Conservation (phyloP, 2,329 filamentous ascomycete genomes). For the Microdochium trichocladiopsis region DNA sequence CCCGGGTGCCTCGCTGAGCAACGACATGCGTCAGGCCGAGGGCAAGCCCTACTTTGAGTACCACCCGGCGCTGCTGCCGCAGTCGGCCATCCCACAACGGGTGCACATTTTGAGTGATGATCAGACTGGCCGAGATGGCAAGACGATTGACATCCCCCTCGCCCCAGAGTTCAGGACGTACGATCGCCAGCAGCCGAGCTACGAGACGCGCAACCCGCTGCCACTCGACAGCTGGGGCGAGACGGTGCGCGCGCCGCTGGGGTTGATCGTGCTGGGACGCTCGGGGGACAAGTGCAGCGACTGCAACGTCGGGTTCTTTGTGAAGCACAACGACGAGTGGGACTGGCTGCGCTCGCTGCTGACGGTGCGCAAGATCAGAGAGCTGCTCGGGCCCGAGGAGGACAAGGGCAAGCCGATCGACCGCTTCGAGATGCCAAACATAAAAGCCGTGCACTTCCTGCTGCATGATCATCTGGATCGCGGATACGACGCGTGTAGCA, state of each 20-base stretch:
- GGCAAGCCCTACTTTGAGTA: constrained; percentile 17
- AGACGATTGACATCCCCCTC: constrained; percentile 12
- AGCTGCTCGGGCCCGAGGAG: constrained; percentile 3
- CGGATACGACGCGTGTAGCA: constrained; percentile 31
- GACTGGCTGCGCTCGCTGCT: constrained; percentile 7
- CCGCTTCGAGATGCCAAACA: constrained; percentile 3
- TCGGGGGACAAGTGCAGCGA: constrained; percentile 14
- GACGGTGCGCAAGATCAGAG: neutral
- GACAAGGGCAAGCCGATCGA: constrained; percentile 6
- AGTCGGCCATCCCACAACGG: constrained; percentile 13
- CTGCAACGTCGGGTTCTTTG: constrained; percentile 13
- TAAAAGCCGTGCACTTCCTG: constrained; percentile 24
- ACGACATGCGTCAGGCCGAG: constrained; percentile 15
- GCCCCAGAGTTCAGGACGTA: constrained; percentile 11
- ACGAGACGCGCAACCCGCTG: constrained; percentile 10
- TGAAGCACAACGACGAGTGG: constrained; percentile 11
- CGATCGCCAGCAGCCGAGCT: constrained; percentile 9
- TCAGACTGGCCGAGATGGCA: neutral
- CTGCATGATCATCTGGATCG: constrained; percentile 38
- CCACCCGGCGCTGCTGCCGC: constrained; percentile 14
- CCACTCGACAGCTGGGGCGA: constrained; percentile 11
- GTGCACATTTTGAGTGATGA: constrained; percentile 12
- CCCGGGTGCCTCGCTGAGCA: constrained; percentile 14
- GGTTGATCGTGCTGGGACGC: constrained; percentile 20
- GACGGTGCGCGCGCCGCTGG: constrained; percentile 17